Base-by-base conservation (phyloP, 768 basidiomycete genomes). In the Scleroderma citrinum region DNA sequence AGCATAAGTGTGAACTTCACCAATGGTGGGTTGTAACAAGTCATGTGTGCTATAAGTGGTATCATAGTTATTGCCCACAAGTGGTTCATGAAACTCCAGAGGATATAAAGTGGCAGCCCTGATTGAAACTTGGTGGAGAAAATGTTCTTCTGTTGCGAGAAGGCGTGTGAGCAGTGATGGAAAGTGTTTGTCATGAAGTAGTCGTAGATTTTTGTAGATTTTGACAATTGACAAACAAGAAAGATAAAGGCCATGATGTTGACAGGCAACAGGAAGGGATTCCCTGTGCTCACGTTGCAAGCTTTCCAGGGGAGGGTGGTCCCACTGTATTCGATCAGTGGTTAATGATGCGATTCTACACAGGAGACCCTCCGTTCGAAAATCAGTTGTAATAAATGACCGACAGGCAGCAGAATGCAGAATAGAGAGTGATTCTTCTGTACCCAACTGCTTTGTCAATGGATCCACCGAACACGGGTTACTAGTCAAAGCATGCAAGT, bases 401-500 rank as follows among this genome's bases (percentile, higher is more conserved):
- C 52, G 59, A 31, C 60, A 70, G 8, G 61, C 50, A 6, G 72
- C 69, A 1, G 72, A 73, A 11, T 52, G 51, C 21, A 79, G 58
- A 37, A 70, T 56, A 42, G 62, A 54, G 17, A 77, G 54, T 1
- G 76, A 75, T 41, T 76, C 68, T 35, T 74, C 69, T 1, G 70
- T 69, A 3, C 77, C 77, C 0, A 71, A 72, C 7, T 69, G 68
- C 16, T 56, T 54, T 1, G 71, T 74, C 17, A 79, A 59, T 2
- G 74, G 72, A 57, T 79, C 77, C 11, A 65, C 61, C 14, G 71
- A 57, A 40, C 67, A 67, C 38, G 70, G 66, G 10, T 36, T 46
- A n/a, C 71, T 70, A 2, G 69, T 76, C 3, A 76, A 48, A 14
- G 73, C 71, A 38, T 80, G 78, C 14, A 80, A 62, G 44, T 74